Conservation (phyloP, 306 rosid genomes). For the Purshia tridentata region DNA sequence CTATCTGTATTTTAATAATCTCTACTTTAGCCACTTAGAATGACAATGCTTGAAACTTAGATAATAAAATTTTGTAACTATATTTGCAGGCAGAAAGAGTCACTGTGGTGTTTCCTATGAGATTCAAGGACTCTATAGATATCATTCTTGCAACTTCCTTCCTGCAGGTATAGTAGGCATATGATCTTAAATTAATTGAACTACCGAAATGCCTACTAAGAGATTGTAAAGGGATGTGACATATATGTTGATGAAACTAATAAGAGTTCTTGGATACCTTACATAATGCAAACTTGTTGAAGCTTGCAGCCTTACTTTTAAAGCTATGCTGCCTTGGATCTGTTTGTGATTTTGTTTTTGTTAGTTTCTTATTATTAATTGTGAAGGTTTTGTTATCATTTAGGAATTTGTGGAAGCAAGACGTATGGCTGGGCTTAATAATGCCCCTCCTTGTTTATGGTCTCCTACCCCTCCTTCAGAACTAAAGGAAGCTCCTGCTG, state of each 20-base stretch:
- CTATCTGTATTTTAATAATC: neutral
- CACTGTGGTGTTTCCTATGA: slow-evolving; percentile 92
- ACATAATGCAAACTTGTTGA: neutral
- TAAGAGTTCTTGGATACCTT: neutral
- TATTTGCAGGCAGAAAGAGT: slow-evolving; percentile 81
- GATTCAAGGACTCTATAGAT: slow-evolving; percentile 88
- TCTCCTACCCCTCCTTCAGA: slow-evolving; percentile 76
- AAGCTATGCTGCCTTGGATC: neutral
- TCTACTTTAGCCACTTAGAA: neutral
- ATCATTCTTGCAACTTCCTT: slow-evolving; percentile 87
- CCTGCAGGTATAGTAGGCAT: slow-evolving; percentile 66
- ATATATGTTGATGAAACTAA: neutral
- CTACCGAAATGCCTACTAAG: neutral
- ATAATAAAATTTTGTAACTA: slow-evolving; percentile 12
- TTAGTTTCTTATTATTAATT: slow-evolving; percentile 32
- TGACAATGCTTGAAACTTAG: slow-evolving; percentile 6
- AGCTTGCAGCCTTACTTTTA: neutral
- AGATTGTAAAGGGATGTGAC: neutral
- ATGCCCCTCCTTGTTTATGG: slow-evolving; percentile 88
- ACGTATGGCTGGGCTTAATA: slow-evolving; percentile 78
- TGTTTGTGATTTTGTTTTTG: slow-evolving; percentile 14
- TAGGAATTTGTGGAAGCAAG: slow-evolving; percentile 99
- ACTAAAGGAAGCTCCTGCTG: slow-evolving; percentile 64
- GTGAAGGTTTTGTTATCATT: slow-evolving; percentile 29
- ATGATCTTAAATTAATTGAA: neutral